Evolutionary conservation across 2,329 filamentous ascomycete species (phyloP).

Genomic region (Xylogone sp.): DNA sequence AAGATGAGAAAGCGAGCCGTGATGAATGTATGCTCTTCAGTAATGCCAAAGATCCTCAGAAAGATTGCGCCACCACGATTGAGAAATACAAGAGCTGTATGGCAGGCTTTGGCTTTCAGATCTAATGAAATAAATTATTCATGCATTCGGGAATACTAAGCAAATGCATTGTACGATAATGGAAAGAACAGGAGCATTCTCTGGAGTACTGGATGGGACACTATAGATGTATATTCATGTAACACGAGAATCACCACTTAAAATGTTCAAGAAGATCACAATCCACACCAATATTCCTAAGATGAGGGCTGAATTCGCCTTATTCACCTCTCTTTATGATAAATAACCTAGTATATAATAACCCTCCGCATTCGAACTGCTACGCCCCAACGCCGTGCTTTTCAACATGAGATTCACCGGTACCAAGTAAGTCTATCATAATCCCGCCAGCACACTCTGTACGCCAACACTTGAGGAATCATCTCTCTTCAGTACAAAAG

Average conservation of each 20-base stretch:
- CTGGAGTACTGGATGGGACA: background rate
- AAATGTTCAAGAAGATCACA: too few relatives aligned
- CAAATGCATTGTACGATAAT: background rate
- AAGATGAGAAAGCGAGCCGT: constrained; percentile 83
- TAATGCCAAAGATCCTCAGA: constrained; percentile 73
- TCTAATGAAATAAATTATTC: constrained; percentile 11
- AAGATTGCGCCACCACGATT: constrained; percentile 79
- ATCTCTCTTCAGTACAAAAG: constrained; percentile 81
- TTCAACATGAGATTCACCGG: background rate
- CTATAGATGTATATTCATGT: background rate
- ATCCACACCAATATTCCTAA: background rate
- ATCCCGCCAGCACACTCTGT: constrained; percentile 68
- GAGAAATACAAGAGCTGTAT: constrained; percentile 88
- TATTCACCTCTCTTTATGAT: background rate
- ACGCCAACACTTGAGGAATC: constrained; percentile 78
- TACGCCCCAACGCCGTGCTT: background rate
- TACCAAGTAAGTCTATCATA: constrained; percentile 21
- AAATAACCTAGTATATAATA: background rate
- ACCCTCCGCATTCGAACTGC: background rate
- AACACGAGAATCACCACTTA: background rate
- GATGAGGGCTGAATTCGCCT: background rate
- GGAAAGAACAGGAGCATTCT: background rate
- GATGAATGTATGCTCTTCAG: constrained; percentile 99
- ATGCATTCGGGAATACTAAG: background rate
- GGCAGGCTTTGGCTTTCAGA: constrained; percentile 85